These are phyloP conservation scores for Erigeron canadensis DNA, from an alignment of 129 eudicot genomes.

Conservation along the genomic window DNA sequence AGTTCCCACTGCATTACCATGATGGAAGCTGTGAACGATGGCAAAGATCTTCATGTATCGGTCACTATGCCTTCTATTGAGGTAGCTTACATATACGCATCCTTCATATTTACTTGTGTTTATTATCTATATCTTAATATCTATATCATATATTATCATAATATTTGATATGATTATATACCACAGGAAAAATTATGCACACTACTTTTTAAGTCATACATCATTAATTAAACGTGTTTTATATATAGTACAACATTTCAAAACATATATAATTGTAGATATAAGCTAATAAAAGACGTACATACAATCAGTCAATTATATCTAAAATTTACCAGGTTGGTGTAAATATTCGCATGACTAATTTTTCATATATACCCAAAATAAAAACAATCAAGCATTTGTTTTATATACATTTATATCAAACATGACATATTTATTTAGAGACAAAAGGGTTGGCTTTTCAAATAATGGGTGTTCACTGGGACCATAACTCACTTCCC, in stretches of 20 bases:
- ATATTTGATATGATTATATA: too few relatives aligned
- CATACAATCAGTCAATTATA: too few relatives aligned
- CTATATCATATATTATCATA: neutral
- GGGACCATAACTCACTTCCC: neutral
- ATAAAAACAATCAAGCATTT: neutral
- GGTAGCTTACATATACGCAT: slow-evolving; percentile 28
- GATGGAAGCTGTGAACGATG: slow-evolving; percentile 66
- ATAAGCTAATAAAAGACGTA: too few relatives aligned
- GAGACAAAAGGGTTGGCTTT: neutral
- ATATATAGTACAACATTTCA: too few relatives aligned
- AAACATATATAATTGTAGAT: too few relatives aligned
- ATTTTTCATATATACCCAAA: neutral
- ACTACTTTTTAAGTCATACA: too few relatives aligned
- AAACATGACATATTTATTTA: neutral
- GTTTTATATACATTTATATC: too few relatives aligned
- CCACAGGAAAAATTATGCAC: too few relatives aligned
- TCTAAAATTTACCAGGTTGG: too few relatives aligned
- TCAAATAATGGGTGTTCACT: neutral
- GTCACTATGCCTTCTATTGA: slow-evolving; percentile 85
- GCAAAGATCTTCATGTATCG: slow-evolving; percentile 68
- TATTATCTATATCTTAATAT: too few relatives aligned
- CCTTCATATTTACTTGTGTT: neutral
- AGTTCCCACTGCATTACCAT: slow-evolving; percentile 77
- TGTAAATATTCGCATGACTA: neutral
- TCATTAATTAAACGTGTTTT: too few relatives aligned